phyloP scores from a whole-genome alignment of 176 grass and related monocot genomes.

The Oryza meyeriana region DNA sequence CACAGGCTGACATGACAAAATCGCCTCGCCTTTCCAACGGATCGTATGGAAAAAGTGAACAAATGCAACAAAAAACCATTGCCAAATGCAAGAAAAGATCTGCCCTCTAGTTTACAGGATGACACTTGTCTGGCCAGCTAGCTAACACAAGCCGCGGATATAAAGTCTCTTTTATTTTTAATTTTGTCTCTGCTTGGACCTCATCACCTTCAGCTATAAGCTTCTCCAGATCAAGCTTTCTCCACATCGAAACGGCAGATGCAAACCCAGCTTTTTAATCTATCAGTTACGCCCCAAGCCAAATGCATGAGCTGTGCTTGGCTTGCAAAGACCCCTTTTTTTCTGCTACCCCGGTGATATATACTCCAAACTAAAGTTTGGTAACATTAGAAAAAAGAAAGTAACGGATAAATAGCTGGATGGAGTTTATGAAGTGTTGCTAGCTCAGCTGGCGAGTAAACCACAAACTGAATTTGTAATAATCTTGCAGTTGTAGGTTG shows the following conservation, averaged over 20 bases:
- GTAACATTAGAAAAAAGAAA: background rate
- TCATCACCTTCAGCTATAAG: background rate
- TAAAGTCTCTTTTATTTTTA: background rate
- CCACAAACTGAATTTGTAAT: slow-evolving; percentile 13
- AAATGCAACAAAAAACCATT: background rate
- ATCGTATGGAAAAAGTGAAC: background rate
- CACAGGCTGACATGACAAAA: too few species aligned
- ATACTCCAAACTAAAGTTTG: background rate
- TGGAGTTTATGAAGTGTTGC: background rate
- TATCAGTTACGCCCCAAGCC: background rate
- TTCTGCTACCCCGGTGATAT: background rate
- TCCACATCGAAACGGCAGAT: background rate
- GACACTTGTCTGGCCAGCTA: background rate
- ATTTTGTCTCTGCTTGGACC: background rate
- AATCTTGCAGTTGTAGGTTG: background rate
- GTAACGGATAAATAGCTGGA: background rate
- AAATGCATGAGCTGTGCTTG: background rate
- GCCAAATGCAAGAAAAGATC: background rate
- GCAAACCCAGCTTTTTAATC: background rate
- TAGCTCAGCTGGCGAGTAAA: background rate
- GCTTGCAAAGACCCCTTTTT: background rate
- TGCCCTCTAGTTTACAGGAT: background rate
- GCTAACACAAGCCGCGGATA: background rate
- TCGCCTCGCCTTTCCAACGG: too few species aligned
- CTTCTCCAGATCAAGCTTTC: background rate